A percentile compares a stretch with the other conserved stretches of the same genome.
Evolutionary conservation across 2,329 filamentous ascomycete species (phyloP).

Genomic region (Xylariales sp.): DNA sequence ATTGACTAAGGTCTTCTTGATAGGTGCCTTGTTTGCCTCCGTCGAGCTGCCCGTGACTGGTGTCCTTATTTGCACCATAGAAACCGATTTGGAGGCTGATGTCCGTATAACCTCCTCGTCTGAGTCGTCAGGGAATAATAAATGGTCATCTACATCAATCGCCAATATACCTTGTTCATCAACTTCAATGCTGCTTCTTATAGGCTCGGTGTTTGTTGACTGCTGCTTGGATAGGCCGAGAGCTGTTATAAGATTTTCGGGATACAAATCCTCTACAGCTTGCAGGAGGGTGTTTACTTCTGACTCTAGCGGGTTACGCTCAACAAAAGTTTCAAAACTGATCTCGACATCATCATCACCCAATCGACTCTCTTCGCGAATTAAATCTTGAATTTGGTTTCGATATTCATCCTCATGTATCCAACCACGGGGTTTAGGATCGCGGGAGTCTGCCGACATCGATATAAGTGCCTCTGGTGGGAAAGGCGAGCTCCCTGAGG

Average conservation of each 20-base stretch:
- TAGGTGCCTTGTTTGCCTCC: no score
- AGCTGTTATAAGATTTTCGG: constrained; percentile 53
- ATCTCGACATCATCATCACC: constrained; percentile 35
- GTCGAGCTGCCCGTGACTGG: no score
- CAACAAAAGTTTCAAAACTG: constrained; percentile 64
- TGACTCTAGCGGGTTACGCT: constrained; percentile 45
- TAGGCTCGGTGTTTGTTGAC: constrained; percentile 22
- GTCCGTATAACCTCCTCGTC: constrained; percentile 40
- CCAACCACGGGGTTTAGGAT: constrained; percentile 75
- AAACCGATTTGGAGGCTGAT: no score
- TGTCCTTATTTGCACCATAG: no score
- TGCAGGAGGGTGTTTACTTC: constrained; percentile 72
- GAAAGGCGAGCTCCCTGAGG: constrained; percentile 70
- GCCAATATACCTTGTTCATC: constrained; percentile 57
- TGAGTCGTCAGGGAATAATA: constrained; percentile 45
- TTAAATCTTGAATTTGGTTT: constrained; percentile 58
- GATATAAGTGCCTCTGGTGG: constrained; percentile 76
- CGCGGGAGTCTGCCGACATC: constrained; percentile 79
- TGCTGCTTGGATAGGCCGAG: constrained; percentile 34
- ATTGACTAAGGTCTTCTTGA: no score
- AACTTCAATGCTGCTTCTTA: constrained; percentile 50
- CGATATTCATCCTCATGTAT: constrained; percentile 86
- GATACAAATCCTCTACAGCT: constrained; percentile 84
- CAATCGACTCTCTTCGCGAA: constrained; percentile 57
- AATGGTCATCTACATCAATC: constrained; percentile 40